A percentile compares a stretch with the other conserved stretches of the same genome.
Conservation (phyloP, 768 basidiomycete species). For the Rhizopogon rudus region DNA sequence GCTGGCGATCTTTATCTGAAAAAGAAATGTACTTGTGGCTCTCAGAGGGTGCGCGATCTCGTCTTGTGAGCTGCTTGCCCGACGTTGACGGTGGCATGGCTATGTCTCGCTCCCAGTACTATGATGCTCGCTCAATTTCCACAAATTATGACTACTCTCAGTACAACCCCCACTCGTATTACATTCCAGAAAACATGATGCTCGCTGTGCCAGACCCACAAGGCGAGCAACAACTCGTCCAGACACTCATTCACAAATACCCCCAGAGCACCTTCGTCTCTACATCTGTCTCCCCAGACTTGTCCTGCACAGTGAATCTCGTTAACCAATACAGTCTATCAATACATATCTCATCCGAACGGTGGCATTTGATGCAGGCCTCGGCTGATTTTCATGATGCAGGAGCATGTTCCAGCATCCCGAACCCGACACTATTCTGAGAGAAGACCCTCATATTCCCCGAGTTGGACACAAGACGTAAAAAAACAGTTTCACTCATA, state of each 20-base stretch:
- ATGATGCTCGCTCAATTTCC: conserved; percentile 13
- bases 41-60: too few relatives aligned
- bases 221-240: conserved; percentile 17
- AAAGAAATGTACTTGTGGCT: too few relatives aligned
- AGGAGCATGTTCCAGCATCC: conserved; percentile 7
- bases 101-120: too few relatives aligned
- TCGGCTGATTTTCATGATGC: conserved; percentile 5
- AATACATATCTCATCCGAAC: background rate
- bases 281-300: background rate
- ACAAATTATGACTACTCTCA: conserved; percentile 9
- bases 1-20: too few relatives aligned
- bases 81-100: too few relatives aligned
- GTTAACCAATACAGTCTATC: background rate
- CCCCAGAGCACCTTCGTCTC: conserved; percentile 8
- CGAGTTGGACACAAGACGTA: conserved; percentile 19
- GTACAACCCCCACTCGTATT: conserved; percentile 13
- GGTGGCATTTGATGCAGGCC: background rate
- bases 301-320: conserved; percentile 10
- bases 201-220: conserved; percentile 21
- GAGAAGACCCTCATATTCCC: conserved; percentile 13
- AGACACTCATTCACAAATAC: conserved; percentile 16
- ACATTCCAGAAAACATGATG: conserved; percentile 26
- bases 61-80: too few relatives aligned
- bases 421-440: conserved; percentile 14
- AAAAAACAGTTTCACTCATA: conserved; percentile 11